Base-by-base conservation (phyloP, 192 early-diverging fungal species). In the Chytriomyces hyalinus region DNA sequence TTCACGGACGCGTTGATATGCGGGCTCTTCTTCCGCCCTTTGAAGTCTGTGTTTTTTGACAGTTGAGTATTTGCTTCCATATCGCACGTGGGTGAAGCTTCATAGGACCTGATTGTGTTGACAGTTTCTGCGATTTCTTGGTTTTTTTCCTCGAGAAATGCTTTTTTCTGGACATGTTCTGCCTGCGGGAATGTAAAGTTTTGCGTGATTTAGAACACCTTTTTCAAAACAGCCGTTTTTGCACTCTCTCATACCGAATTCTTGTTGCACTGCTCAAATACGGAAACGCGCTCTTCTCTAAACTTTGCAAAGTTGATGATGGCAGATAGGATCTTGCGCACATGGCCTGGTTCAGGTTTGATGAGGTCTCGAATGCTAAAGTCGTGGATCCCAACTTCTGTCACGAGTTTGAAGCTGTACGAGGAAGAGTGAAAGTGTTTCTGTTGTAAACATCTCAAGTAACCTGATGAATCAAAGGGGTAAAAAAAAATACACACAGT, bases 291-390 rank as follows among this genome's bases (percentile, higher is more conserved):
- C 73, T 95, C 91, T 66, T 95, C 93, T 22, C 93, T 84, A 78
- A 97, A 97, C 84, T 94, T 96, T 65, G 90, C 92, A 87, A 94
- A 97, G 78, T 97, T 97, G 77, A 94, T 94, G 26, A 95, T 83
- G 6, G 88, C 92, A 80, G 91, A 93, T 9, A 97, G 84, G n/a
- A 93, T 87, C n/a, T 86, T 82, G 0, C 91, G 80, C 43, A 94
- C 82, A 5, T 90, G 87, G 0, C 76, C 82, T 0, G 91, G 85
- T 76, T 94, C 92, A 0, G 95, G 95, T n/a, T 88, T 90, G 20
- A 94, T 82, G 64, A 97, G 78, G 75, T 97, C 95, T 47, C 90
- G 84, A 13, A 94, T 84, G 50, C 86, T 88, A 81, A 95, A 94
- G 78, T 93, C 92, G 10, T 87, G 81, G 0, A 93, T 80, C 10